Percentiles rank a stretch among this genome's conserved stretches.
These are phyloP conservation scores for Hippophae tibetana DNA, from an alignment of 306 rosid species.

Conservation along the genomic window DNA sequence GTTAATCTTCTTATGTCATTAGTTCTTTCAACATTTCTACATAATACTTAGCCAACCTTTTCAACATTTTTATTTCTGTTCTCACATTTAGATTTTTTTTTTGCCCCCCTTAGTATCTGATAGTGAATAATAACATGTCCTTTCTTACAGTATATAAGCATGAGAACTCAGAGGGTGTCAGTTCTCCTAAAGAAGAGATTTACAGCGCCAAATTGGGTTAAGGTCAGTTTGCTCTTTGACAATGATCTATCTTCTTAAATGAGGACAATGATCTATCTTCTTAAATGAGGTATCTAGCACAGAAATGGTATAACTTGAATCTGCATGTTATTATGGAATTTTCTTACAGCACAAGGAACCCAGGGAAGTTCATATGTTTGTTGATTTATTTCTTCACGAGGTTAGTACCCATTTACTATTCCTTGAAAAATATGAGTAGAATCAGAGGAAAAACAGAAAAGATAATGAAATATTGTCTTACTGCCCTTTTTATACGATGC, in stretches of 20 bases:
- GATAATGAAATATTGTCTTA: too few species aligned
- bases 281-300: constrained; percentile 9
- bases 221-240: constrained; percentile 43
- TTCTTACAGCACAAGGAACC: constrained; percentile 93
- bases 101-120: neutral
- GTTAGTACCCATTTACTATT: constrained; percentile 33
- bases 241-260: constrained; percentile 8
- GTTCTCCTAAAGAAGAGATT: constrained; percentile 82
- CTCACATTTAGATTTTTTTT: too few species aligned
- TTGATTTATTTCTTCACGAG: constrained; percentile 89
- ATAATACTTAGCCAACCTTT: too few species aligned
- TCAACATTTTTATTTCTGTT: too few species aligned
- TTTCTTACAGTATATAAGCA: constrained; percentile 62
- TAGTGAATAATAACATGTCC: constrained; percentile 1
- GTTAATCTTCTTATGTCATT: too few species aligned
- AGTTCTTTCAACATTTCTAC: too few species aligned
- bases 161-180: constrained; percentile 77
- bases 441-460: too few species aligned
- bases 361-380: constrained; percentile 93
- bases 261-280: constrained; percentile 4
- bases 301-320: constrained; percentile 14
- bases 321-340: constrained; percentile 10
- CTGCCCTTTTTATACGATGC: constrained; percentile 6
- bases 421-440: constrained; percentile 13
- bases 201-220: constrained; percentile 80